Evolutionary conservation across 495 filamentous ascomycete genomes (phyloP).

Genomic region (Penicillium crystallinum): DNA sequence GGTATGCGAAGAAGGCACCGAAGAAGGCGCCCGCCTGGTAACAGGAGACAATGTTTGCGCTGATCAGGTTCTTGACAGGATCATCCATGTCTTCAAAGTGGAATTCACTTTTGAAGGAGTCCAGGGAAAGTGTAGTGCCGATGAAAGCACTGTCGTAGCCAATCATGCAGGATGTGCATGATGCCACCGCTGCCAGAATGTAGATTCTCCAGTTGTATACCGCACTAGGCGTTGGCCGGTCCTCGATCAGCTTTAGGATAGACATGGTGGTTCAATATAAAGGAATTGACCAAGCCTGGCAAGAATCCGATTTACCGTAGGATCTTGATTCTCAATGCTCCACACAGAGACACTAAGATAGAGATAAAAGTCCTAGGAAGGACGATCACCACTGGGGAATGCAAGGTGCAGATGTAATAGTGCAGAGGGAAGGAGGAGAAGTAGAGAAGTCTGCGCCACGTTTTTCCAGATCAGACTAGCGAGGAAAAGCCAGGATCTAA

Average conservation of each 20-base stretch:
- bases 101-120: conserved; percentile 61
- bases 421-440: background rate
- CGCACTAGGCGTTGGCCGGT: conserved; percentile 58
- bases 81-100: conserved; percentile 41
- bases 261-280: conserved; percentile 41
- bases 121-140: conserved; percentile 61
- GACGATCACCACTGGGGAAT: background rate
- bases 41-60: conserved; percentile 64
- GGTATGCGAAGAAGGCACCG: conserved; percentile 55
- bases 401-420: background rate
- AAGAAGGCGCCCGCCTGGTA: conserved; percentile 69
- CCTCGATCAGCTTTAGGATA: conserved; percentile 59
- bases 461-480: background rate
- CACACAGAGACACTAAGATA: background rate
- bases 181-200: conserved; percentile 59
- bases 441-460: background rate
- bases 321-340: conserved; percentile 10
- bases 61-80: conserved; percentile 44
- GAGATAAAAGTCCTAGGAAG: background rate
- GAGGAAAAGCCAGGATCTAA: conserved; percentile 18
- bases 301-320: background rate
- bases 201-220: conserved; percentile 81
- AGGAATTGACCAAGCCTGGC: background rate
- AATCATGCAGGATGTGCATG: conserved; percentile 69
- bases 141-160: conserved; percentile 73